Percentiles rank a stretch among this genome's conserved stretches.
Evolutionary conservation across 2,329 filamentous ascomycete species (phyloP).

Genomic region (Fusarium setosum): DNA sequence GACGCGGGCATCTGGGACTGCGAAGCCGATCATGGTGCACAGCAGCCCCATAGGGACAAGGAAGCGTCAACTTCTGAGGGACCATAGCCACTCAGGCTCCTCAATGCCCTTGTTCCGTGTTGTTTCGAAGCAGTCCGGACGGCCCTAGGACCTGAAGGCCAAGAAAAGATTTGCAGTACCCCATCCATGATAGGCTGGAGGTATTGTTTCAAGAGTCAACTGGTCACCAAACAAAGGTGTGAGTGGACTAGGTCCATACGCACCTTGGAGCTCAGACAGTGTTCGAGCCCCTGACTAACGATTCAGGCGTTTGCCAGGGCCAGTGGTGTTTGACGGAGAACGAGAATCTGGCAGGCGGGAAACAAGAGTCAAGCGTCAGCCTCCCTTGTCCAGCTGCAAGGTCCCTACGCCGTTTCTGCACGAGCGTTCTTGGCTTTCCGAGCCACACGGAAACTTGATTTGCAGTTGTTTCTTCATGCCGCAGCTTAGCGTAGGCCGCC

Average conservation of each 20-base stretch:
- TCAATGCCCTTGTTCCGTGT: constrained; percentile 35
- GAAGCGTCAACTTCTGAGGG: constrained; percentile 42
- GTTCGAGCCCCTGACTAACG: constrained; percentile 41
- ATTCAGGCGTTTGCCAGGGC: constrained; percentile 30
- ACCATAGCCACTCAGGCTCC: constrained; percentile 39
- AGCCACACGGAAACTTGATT: constrained; percentile 23
- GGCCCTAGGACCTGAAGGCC: constrained; percentile 44
- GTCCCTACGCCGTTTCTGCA: constrained; percentile 17
- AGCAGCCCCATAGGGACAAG: constrained; percentile 39
- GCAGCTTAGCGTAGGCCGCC: constrained; percentile 43
- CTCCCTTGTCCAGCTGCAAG: constrained; percentile 35
- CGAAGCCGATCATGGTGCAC: constrained; percentile 32
- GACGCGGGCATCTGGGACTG: constrained; percentile 25
- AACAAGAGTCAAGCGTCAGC: constrained; percentile 10
- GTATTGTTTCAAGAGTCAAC: constrained; percentile 44
- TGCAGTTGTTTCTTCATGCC: constrained; percentile 17
- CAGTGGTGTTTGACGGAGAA: constrained; percentile 7
- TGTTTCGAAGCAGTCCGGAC: constrained; percentile 55
- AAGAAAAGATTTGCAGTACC: constrained; percentile 29
- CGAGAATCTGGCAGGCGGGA: constrained; percentile 9
- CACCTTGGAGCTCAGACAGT: constrained; percentile 32
- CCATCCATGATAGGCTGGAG: constrained; percentile 46
- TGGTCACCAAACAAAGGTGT: constrained; percentile 40
- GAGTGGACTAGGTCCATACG: constrained; percentile 35
- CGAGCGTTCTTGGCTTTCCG: constrained; percentile 16